Conservation (phyloP, 768 basidiomycete genomes). For the Suillus clintonianus region DNA sequence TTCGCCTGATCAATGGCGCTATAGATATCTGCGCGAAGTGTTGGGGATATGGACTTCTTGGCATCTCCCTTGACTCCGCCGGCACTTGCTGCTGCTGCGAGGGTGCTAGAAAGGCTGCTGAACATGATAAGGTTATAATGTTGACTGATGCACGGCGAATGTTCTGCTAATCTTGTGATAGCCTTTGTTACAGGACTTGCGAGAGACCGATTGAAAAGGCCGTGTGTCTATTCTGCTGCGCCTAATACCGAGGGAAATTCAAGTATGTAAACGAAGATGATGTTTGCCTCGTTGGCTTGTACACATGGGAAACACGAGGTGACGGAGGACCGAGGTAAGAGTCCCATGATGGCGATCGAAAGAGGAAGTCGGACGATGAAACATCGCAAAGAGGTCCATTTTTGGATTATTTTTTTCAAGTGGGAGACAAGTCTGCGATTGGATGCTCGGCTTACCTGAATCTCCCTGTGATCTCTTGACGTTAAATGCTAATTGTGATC, state of each 20-base stretch:
- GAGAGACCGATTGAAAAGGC: background rate
- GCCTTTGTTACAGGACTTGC: background rate
- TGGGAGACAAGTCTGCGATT: background rate
- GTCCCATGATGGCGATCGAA: background rate
- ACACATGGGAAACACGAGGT: constrained; percentile 25
- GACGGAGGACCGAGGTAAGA: background rate
- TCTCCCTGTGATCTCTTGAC: background rate
- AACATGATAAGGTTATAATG: constrained; percentile 38
- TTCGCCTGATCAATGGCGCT: constrained; percentile 47
- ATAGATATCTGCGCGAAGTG: constrained; percentile 54
- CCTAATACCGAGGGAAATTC: constrained; percentile 2
- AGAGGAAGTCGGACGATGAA: background rate
- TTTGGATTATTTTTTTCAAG: background rate
- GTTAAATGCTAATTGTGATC: constrained; percentile 6
- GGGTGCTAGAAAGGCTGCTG: constrained; percentile 44
- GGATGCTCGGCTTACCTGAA: background rate
- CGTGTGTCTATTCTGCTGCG: background rate
- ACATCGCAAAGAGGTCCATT: background rate
- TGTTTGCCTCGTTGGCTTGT: constrained; percentile 9
- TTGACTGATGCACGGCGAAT: background rate
- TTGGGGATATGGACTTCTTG: constrained; percentile 49
- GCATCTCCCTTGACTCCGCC: constrained; percentile 18
- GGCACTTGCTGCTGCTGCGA: constrained; percentile 35
- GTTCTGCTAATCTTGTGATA: constrained; percentile 7
- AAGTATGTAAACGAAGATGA: constrained; percentile 17